Base-by-base conservation (phyloP, 2,329 filamentous ascomycete species). In the Seiridium unicorne region DNA sequence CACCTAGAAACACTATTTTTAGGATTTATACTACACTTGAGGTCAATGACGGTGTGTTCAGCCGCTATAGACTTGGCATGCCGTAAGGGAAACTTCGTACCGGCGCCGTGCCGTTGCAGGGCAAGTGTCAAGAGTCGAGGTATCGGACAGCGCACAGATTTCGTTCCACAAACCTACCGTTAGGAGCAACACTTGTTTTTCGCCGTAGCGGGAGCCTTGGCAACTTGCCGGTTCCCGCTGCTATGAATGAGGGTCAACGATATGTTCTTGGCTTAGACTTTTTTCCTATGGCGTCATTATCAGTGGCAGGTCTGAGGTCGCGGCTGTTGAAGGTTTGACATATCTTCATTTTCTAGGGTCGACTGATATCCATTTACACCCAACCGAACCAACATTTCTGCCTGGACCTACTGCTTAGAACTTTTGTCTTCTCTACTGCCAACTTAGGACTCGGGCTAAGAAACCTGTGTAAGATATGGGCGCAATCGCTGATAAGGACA, bases 1-100 rank as follows among this genome's bases (percentile, higher is more conserved):
- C 18, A 26, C 18, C 18, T 26, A 26, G 18, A 26, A 26, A 26
- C 18, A 26, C 18, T 26, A 26, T 26, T 26, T 26, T 26, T 26
- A 26, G 18, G 18, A 26, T 26, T 26, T 26, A 26, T 26, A 26
- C 18, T 26, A 26, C 18, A 26, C 18, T 26, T 26, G 18, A 26
- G 18, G 18, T 49, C 47, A 31, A 49, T 49, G 47, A 49, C 47
- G 47, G 26, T 13, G 47, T 35, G 26, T 26, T 7, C 11, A 36
- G 6, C 26, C 32, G 36, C 51, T 36, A 54, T 34, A 31, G 13
- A 44, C 58, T 59, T 59, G 58, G 58, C 58, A 59, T 59, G 40
- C 38, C 51, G 58, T 55, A 59, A 59, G n/a, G 44, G 35, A 59
- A 59, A 59, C 51, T 51, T 26, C 18, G 47, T 49, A 5, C 7